These are phyloP conservation scores for Microcyclospora tardicrescens DNA, from an alignment of 2,329 filamentous ascomycete genomes.

Conservation along the genomic window DNA sequence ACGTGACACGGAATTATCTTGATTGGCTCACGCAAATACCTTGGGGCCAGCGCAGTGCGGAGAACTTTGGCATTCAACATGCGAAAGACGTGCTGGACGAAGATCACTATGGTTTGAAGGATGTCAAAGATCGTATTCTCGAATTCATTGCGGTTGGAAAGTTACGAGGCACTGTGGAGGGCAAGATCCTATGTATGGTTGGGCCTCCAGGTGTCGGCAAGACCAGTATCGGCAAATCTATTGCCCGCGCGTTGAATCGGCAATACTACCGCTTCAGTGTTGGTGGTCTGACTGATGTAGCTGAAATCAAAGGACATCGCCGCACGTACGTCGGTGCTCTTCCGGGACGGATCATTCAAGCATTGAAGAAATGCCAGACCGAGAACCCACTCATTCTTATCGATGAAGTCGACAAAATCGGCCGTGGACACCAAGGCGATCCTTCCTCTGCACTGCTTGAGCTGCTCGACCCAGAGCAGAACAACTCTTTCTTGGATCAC, in stretches of 20 bases:
- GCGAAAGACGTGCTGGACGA: slow-evolving; percentile 85
- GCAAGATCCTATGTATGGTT: slow-evolving; percentile 96
- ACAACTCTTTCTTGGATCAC: slow-evolving; percentile 92
- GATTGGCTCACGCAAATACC: slow-evolving; percentile 98
- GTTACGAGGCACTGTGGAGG: slow-evolving; percentile 89
- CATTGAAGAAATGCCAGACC: slow-evolving; percentile 96
- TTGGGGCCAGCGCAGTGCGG: slow-evolving; percentile 87
- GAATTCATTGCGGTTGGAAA: slow-evolving; percentile 99
- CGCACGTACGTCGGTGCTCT: slow-evolving; percentile 93
- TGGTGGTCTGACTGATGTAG: slow-evolving; percentile 89
- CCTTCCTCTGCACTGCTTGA: slow-evolving; percentile 89
- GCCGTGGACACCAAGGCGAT: slow-evolving; percentile 89
- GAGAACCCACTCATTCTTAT: slow-evolving; percentile 95
- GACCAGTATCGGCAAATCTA: slow-evolving; percentile 97
- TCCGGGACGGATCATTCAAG: slow-evolving; percentile 93
- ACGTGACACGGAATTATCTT: slow-evolving; percentile 93
- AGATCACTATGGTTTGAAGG: slow-evolving; percentile 91
- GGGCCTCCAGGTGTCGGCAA: slow-evolving; percentile 96
- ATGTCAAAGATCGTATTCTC: slow-evolving; percentile 95
- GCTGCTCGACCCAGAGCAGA: slow-evolving; percentile 90
- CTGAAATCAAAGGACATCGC: slow-evolving; percentile 95
- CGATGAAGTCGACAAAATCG: slow-evolving; percentile 97
- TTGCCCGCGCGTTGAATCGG: slow-evolving; percentile 83
- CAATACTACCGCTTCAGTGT: slow-evolving; percentile 99
- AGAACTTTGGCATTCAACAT: slow-evolving; percentile 92